These are phyloP conservation scores for Geranium incanum DNA, from an alignment of 441 rosid genomes.

Conservation along the genomic window DNA sequence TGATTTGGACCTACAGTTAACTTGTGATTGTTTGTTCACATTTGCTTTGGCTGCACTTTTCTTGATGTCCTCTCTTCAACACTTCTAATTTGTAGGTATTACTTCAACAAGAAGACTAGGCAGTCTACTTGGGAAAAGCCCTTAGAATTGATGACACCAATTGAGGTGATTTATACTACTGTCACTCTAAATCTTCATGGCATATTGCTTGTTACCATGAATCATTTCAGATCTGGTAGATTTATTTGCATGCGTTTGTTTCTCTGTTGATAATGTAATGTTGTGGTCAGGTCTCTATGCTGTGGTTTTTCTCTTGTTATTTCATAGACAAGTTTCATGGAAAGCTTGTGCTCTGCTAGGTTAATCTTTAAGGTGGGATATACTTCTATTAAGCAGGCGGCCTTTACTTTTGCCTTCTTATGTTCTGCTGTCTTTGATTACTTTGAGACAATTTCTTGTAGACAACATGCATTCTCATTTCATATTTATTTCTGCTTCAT, in stretches of 20 bases:
- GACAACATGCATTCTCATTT: neutral
- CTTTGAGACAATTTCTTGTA: conserved; percentile 2
- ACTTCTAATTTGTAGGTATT: conserved; percentile 23
- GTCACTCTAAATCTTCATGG: conserved; percentile 16
- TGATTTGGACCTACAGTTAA: neutral
- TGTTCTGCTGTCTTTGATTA: neutral
- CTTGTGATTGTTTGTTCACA: neutral
- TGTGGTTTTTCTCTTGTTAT: conserved; percentile 15
- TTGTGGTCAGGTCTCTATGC: neutral
- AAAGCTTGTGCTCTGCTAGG: conserved; percentile 13
- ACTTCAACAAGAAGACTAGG: conserved; percentile 29
- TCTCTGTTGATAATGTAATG: neutral
- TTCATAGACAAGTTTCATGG: conserved; percentile 13
- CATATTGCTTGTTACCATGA: conserved; percentile 11
- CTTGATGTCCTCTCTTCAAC: conserved; percentile 9
- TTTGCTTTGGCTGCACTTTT: conserved; percentile 7
- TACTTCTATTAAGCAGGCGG: conserved; percentile 15
- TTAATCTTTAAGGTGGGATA: conserved; percentile 15
- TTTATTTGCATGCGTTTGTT: conserved; percentile 10
- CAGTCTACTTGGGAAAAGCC: conserved; percentile 28
- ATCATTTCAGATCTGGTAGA: conserved; percentile 6
- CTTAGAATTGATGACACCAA: conserved; percentile 25
- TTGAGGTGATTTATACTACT: conserved; percentile 23
- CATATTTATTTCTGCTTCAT: neutral
- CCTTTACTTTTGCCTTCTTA: conserved; percentile 13